Percentiles rank a stretch among this genome's conserved stretches.
Conservation (phyloP, 129 eudicot species). For the Tagetes patula region DNA sequence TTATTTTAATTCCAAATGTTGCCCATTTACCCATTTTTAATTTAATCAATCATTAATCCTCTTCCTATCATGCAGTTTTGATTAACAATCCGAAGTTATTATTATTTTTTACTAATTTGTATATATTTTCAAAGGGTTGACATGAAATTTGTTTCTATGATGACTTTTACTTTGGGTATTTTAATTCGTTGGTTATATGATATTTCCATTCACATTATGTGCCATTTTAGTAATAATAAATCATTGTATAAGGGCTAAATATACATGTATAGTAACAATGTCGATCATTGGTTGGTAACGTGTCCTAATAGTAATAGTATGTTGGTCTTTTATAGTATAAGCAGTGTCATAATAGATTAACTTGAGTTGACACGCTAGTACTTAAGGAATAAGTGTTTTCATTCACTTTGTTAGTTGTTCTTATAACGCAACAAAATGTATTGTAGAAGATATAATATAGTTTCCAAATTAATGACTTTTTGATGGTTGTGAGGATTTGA, state of each 20-base stretch:
- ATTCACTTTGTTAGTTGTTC: too few relatives aligned
- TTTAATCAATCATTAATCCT: conserved; percentile 23
- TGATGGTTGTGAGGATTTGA: too few relatives aligned
- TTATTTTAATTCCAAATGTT: conserved; percentile 13
- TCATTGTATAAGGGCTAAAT: background rate
- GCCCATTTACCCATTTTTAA: conserved; percentile 5
- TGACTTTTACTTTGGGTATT: background rate
- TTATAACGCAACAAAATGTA: too few relatives aligned
- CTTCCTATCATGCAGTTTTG: conserved; percentile 3
- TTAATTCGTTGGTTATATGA: background rate
- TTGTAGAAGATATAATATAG: too few relatives aligned
- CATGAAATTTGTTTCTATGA: background rate
- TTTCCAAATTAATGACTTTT: too few relatives aligned
- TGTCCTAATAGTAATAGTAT: background rate
- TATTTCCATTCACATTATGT: background rate
- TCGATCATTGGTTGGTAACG: background rate
- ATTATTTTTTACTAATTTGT: background rate
- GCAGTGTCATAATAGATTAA: background rate
- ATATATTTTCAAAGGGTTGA: background rate
- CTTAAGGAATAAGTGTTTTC: too few relatives aligned
- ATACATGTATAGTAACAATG: background rate
- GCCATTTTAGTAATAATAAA: background rate
- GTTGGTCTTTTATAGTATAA: background rate
- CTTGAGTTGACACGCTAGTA: too few relatives aligned
- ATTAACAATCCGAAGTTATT: background rate